These are phyloP conservation scores for Fusarium dlaminii DNA, from an alignment of 2,329 filamentous ascomycete species.

Conservation along the genomic window DNA sequence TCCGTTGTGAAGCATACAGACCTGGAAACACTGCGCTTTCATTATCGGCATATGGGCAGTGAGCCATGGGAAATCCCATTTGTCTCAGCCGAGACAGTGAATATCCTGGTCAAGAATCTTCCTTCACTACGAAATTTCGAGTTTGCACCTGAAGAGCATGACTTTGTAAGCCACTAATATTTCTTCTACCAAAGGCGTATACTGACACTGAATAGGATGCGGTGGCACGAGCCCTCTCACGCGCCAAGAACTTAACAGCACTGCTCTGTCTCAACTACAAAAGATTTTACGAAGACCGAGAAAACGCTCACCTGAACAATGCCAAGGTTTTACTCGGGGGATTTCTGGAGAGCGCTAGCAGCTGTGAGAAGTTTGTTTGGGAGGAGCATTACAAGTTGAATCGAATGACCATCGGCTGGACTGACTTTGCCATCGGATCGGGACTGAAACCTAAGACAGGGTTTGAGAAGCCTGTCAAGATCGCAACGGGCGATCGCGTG, in stretches of 20 bases:
- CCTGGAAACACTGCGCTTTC: not conserved
- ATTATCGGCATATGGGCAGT: not conserved
- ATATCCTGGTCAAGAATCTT: not conserved
- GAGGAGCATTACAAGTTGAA: not conserved
- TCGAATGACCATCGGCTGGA: not conserved
- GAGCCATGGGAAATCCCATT: fast-evolving
- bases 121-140: not conserved
- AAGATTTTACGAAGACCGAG: fast-evolving
- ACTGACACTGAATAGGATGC: no score
- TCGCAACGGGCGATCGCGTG: fast-evolving
- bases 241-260: not conserved
- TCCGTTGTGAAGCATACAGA: not conserved
- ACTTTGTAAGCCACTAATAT: no score
- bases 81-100: not conserved
- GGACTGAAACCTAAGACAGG: not conserved
- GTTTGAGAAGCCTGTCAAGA: not conserved
- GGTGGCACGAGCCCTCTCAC: not conserved
- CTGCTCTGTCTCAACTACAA: not conserved
- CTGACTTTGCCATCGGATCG: fast-evolving
- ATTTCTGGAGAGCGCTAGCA: not conserved
- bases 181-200: no score
- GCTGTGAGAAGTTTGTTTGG: not conserved
- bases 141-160: not conserved
- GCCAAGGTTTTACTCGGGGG: no score
- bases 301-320: fast-evolving